Evolutionary conservation across 1,284 basidiomycete species (phyloP), one percentile per base, ranked within the genome.

Genomic region (Cutaneotrichosporon cutaneum): DNA sequence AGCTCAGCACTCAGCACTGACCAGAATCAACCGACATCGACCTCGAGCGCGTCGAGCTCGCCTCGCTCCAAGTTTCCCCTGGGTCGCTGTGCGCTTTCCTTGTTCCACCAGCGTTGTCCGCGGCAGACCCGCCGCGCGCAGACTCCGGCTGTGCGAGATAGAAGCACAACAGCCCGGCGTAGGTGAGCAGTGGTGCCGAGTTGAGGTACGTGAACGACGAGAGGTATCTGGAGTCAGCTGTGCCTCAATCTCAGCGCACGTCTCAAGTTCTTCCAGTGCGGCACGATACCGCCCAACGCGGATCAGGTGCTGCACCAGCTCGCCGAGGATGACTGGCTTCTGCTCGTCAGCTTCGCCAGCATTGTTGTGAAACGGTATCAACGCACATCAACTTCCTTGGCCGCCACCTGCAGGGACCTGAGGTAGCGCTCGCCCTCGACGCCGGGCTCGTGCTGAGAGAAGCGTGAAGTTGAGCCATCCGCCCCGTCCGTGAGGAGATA

Each of bases 161-260:
- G 63, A 92, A 81, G 42, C 82, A 84, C 11, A 91, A 78, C 63
- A 94, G 77, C 3, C 90, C 92, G 3, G 91, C 91, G 68, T 94
- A 93, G 9, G 86, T 81, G 71, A 94, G 90, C 39, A 94, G 81
- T 2, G 86, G 80, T 2, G 88, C 83, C 62, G 90, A 90, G 65
- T 91, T 88, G 71, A 88, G 86, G 79, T 88, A 94, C 0, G 92
- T 92, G 73, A 89, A 88, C 1, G 89, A 88, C 0, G 90, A 87
- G 13, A 94, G 83, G 74, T 90, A 94, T 35, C 90, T 94, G 67
- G 51, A 39, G 66, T 58, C 51, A 62, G 61, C 45, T 26, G n/a
- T 14, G 3, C 48, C 26, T 24, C 27, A 5, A 14, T 42, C 24
- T 9, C 9, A 30, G 78, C 86, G 69, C 77, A 92, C 90, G 92